Base-by-base conservation (phyloP, 2,329 filamentous ascomycete species). In the Neoascochyta sp. region DNA sequence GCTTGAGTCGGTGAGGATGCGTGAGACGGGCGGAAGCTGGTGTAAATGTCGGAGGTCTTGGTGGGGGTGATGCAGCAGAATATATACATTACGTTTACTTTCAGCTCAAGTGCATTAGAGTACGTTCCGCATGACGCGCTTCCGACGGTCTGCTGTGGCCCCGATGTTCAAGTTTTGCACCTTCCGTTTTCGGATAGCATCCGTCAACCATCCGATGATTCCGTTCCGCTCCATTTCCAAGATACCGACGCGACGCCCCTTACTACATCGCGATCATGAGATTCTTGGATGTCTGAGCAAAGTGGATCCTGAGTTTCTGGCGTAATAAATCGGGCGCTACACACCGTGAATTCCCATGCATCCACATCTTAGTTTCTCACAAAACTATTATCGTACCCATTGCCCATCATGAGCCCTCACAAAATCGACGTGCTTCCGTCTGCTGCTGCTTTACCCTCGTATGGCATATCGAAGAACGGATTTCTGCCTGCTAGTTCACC, bases 401-500 rank as follows among this genome's bases (percentile, higher is more conserved):
- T 18, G 26, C 34, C 27, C 37, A 28, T 29, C 24, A 57, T 57
- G 53, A 57, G 53, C 22, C 53, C 53, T 31, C 52, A 57, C 24
- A 52, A 34, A 26, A 24, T 54, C 10, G 40, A 52, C 10, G 19
- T 35, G 3, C 42, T 54, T 14, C 54, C 52, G 9, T 50, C 49
- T 7, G 29, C 34, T 9, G 47, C 41, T 24, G 47, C 49, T 7
- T 70, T 86, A 29, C 72, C 77, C 56, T 80, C 87, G 59, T 94
- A 93, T 66, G 84, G 81, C 65, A 78, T 87, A 56, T 85, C 81
- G 43, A 73, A 78, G 34, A 76, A 83, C 62, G 88, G 87, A 47
- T 95, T 95, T 64, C 74, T 95, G 24, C 86, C 88, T 2, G 71
- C 81, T 34, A 77, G 82, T 40, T 64, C 81, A 16, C 87, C 87